These are phyloP conservation scores for Macrolepiota fuliginosa DNA, from an alignment of 768 basidiomycete species.

Conservation along the genomic window DNA sequence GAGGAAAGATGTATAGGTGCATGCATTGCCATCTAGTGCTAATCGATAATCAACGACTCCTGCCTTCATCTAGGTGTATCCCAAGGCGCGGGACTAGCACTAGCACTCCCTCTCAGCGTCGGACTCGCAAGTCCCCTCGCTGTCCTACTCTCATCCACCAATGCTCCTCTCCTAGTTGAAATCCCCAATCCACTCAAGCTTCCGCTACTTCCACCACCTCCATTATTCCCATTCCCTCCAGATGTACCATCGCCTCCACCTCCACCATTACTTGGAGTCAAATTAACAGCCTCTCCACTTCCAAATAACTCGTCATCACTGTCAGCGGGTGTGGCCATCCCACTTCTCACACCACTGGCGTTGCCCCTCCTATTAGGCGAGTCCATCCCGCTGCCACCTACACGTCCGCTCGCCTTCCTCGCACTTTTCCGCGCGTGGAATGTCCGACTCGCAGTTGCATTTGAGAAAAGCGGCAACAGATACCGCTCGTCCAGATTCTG, in stretches of 20 bases:
- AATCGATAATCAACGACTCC: background rate
- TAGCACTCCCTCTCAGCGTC: conserved; percentile 17
- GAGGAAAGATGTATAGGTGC: background rate
- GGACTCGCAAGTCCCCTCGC: conserved; percentile 69
- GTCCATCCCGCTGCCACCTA: conserved; percentile 9
- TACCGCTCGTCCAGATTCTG: conserved; percentile 93
- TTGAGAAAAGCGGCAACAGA: conserved; percentile 88
- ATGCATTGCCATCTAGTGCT: background rate
- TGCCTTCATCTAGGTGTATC: conserved; percentile 2
- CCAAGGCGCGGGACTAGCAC: conserved; percentile 3
- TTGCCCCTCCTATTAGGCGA: background rate
- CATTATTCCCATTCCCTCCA: conserved; percentile 4
- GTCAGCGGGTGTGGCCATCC: conserved; percentile 33
- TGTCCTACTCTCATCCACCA: conserved; percentile 49
- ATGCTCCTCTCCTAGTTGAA: conserved; percentile 17
- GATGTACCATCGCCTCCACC: conserved; percentile 14
- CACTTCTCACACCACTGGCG: conserved; percentile 22
- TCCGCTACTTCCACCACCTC: background rate
- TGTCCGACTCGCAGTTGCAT: conserved; percentile 83
- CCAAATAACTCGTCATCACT: conserved; percentile 34
- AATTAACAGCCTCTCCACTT: conserved; percentile 40
- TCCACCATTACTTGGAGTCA: conserved; percentile 25
- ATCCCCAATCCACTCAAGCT: conserved; percentile 4
- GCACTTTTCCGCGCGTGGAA: conserved; percentile 74
- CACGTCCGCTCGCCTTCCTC: conserved; percentile 42